Conservation (phyloP, 208 protist species). For the Phytomonas sp. region DNA sequence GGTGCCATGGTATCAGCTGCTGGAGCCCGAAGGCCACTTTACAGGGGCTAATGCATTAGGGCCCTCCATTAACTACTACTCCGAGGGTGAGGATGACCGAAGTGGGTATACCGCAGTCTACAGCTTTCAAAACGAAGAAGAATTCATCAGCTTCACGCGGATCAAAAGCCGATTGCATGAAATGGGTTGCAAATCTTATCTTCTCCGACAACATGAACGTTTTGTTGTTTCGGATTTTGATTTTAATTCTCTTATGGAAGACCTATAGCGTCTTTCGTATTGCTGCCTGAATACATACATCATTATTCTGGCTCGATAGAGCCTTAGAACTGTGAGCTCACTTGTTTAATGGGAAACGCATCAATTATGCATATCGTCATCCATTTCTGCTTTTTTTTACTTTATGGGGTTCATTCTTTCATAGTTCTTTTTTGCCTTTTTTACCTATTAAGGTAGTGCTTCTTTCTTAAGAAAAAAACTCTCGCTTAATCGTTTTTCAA, state of each 20-base stretch:
- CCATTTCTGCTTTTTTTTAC: not conserved
- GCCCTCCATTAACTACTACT: conserved; percentile 34
- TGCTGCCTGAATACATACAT: not conserved
- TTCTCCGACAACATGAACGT: conserved; percentile 54
- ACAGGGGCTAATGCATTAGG: conserved; percentile 5
- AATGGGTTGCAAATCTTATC: conserved; percentile 65
- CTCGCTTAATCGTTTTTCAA: not conserved
- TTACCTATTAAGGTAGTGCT: not conserved
- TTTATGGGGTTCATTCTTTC: not conserved
- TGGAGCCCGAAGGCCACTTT: conserved; percentile 16
- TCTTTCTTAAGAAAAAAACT: not conserved
- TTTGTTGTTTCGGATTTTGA: conserved; percentile 66
- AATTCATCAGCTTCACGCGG: conserved; percentile 64
- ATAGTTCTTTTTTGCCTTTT: not conserved
- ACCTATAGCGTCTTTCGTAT: not conserved
- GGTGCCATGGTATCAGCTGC: conserved; percentile 59
- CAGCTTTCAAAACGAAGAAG: conserved; percentile 68
- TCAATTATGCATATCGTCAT: not conserved
- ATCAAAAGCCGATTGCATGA: conserved; percentile 69
- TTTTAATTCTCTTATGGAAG: conserved; percentile 9
- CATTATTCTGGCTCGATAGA: not conserved
- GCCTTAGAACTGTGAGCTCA: not conserved
- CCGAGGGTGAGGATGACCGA: conserved; percentile 74
- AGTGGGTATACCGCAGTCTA: conserved; percentile 51
- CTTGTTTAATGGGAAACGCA: not conserved